Conservation (phyloP, 805 yeast species). For the Millerozyma acaciae region DNA sequence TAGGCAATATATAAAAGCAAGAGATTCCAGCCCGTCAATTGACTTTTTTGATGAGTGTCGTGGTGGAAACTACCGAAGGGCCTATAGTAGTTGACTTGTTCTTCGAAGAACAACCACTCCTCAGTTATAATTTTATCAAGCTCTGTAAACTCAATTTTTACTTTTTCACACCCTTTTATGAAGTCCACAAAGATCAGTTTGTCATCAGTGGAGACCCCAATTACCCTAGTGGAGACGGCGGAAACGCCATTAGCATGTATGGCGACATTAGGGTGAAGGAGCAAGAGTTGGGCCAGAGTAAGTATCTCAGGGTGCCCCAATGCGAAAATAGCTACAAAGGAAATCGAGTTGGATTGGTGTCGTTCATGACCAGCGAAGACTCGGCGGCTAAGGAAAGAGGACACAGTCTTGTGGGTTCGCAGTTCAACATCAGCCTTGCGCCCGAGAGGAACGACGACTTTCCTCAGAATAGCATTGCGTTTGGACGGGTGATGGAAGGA, state of each 20-base stretch:
- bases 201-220: constrained; percentile 48
- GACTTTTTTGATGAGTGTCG: constrained; percentile 34
- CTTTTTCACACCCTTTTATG: constrained; percentile 48
- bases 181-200: constrained; percentile 35
- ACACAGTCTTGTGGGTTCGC: constrained; percentile 10
- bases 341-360: constrained; percentile 11
- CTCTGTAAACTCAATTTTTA: constrained; percentile 51
- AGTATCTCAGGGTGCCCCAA: constrained; percentile 1
- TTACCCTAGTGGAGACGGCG: constrained; percentile 29
- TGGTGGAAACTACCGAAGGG: constrained; percentile 36
- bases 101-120: constrained; percentile 29
- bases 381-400: not conserved
- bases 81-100: constrained; percentile 49
- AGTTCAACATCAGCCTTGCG: constrained; percentile 11
- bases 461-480: constrained; percentile 17
- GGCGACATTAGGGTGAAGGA: constrained; percentile 6
- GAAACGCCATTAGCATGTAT: constrained; percentile 8
- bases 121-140: constrained; percentile 47
- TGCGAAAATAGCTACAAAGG: not conserved
- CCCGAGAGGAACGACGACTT: not conserved
- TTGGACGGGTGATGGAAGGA: constrained; percentile 55
- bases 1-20: no score
- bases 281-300: constrained; percentile 1
- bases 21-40: no score
- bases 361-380: constrained; percentile 7